Conservation (phyloP, 176 grass and related monocot species). For the Musa beccarii region DNA sequence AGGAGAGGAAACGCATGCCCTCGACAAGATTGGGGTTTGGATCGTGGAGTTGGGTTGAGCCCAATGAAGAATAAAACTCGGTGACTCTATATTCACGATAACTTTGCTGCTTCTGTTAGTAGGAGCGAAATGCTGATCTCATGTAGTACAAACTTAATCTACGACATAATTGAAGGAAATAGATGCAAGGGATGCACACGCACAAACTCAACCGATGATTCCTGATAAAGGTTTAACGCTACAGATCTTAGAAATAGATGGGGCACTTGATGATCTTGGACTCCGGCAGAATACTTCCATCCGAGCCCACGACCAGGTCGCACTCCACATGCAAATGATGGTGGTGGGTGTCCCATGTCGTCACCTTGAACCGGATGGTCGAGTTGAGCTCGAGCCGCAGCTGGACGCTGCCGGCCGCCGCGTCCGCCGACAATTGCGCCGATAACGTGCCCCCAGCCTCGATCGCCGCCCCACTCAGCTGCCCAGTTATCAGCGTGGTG, state of each 20-base stretch:
- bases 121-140: no score
- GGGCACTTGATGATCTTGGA: constrained; percentile 32
- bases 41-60: no score
- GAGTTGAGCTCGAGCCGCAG: constrained; percentile 51
- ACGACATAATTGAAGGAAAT: no score
- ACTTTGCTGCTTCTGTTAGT: no score
- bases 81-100: no score
- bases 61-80: no score
- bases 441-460: constrained; percentile 19
- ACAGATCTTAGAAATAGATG: constrained; percentile 13
- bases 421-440: constrained; percentile 30
- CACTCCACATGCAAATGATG: constrained; percentile 62
- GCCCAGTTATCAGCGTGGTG: constrained; percentile 29
- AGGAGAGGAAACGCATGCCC: no score
- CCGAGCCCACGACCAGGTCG: constrained; percentile 16
- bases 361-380: constrained; percentile 50
- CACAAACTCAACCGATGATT: not conserved
- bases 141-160: no score
- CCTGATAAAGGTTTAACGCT: no score
- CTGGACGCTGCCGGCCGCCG: constrained; percentile 26
- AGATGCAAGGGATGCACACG: no score
- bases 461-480: constrained; percentile 20
- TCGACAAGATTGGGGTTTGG: no score
- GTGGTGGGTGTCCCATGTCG: constrained; percentile 52
- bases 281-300: constrained; percentile 36